Base-by-base conservation (phyloP, 495 filamentous ascomycete species). In the Melanomma pulvis-pyrius region DNA sequence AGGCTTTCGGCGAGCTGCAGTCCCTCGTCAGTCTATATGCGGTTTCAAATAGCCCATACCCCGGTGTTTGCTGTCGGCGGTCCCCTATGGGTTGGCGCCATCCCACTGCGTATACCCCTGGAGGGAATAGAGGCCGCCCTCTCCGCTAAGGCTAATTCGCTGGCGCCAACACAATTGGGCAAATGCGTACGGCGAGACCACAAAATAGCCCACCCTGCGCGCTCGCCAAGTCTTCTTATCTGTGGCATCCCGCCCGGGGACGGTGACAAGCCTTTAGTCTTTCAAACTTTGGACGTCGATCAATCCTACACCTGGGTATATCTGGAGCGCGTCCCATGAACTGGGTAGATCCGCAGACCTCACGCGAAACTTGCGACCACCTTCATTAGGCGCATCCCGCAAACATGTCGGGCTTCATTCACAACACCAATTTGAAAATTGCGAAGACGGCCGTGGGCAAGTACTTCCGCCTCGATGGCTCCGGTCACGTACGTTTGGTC, bases 391-490 rank as follows among this genome's bases (percentile, higher is more conserved):
- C n/a, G n/a, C n/a, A n/a, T n/a, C n/a, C 24, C 3, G 24, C 25
- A 26, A 65, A 60, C 3, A 80, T 80, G 73, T 24, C 48, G 48
- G 75, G 65, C 32, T 86, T 81, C 81, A 73, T 84, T 61, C 78
- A 84, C 24, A 74, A 77, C 30, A 75, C 79, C 71, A 88, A 90
- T 71, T 52, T 74, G 46, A 78, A 74, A 71, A 78, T 89, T 66
- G 87, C 84, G 61, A 67, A 74, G 55, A 84, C 84, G 71, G 77
- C 82, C 36, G 81, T 92, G 61, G 90, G 90, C 52, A 79, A 81
- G 55, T 91, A 86, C 80, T 93, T 93, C 78, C 82, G 82, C 48
- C 81, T 93, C 19, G 89, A 92, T 65, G 86, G 86, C 71, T 90
- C 82, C 30, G 89, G 90, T 63, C 88, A 91, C 81, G 86, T 90